Evolutionary conservation across 2,329 filamentous ascomycete genomes (phyloP).

Genomic region (Immersiporthe knoxdaviesiana): DNA sequence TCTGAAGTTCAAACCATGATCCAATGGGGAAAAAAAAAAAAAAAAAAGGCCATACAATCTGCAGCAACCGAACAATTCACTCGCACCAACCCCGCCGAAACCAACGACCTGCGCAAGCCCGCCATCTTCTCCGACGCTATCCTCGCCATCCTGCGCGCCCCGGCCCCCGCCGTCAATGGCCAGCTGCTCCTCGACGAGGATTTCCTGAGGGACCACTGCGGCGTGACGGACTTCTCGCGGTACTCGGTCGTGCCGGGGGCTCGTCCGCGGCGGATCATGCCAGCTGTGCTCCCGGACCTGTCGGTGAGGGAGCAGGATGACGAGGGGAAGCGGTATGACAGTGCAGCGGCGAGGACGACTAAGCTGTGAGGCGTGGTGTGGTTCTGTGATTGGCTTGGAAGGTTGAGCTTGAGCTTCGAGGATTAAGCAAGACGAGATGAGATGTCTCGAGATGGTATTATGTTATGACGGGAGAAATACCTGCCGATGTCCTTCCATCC

Average conservation of each 20-base stretch:
- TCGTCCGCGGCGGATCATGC: conserved; percentile 77
- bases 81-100: conserved; percentile 47
- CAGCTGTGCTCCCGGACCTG: conserved; percentile 67
- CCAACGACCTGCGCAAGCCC: conserved; percentile 66
- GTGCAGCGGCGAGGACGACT: conserved; percentile 46
- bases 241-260: conserved; percentile 71
- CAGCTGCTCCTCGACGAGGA: conserved; percentile 78
- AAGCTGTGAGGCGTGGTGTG: conserved; percentile 41
- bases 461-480: background rate
- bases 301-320: conserved; percentile 79
- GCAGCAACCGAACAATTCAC: conserved; percentile 68
- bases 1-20: no score
- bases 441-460: background rate
- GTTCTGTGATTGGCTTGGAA: background rate
- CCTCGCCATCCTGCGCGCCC: conserved; percentile 68
- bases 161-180: conserved; percentile 68
- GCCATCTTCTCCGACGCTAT: conserved; percentile 82
- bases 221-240: conserved; percentile 70
- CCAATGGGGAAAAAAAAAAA: background rate
- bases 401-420: no score
- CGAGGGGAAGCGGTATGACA: conserved; percentile 74
- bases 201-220: conserved; percentile 67
- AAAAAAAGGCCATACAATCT: conserved; percentile 64
- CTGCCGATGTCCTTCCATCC: background rate
- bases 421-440: background rate